These are phyloP conservation scores for Lachnellula willkommii DNA, from an alignment of 2,329 filamentous ascomycete genomes.

Conservation along the genomic window DNA sequence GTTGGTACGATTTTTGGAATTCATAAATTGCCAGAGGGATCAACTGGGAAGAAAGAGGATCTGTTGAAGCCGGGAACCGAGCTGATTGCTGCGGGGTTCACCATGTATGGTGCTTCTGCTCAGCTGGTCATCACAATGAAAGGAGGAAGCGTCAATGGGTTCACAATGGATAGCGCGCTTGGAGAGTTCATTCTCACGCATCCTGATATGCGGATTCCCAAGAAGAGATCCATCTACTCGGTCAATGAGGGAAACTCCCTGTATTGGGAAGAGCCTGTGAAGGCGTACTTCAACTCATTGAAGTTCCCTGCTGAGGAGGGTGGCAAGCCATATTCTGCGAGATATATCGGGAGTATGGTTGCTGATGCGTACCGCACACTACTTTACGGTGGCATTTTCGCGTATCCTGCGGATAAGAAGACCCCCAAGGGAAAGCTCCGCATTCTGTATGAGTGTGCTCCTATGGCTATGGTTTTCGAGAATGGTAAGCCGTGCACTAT, in stretches of 20 bases:
- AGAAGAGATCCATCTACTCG: slow-evolving; percentile 81
- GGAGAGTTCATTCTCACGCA: slow-evolving; percentile 99
- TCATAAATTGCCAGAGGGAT: slow-evolving; percentile 78
- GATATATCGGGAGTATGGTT: slow-evolving; percentile 98
- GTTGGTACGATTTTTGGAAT: slow-evolving; percentile 97
- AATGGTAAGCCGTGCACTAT: slow-evolving; percentile 62
- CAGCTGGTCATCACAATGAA: slow-evolving; percentile 98
- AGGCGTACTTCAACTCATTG: slow-evolving; percentile 81
- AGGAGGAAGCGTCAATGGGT: slow-evolving; percentile 87
- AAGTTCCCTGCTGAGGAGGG: slow-evolving; percentile 67
- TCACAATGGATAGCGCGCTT: slow-evolving; percentile 92
- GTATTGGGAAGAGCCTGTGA: slow-evolving; percentile 89
- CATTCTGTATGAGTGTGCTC: slow-evolving; percentile 96
- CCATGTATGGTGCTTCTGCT: slow-evolving; percentile 97
- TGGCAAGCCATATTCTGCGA: slow-evolving; percentile 86
- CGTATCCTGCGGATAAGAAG: slow-evolving; percentile 97
- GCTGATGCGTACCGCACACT: slow-evolving; percentile 95
- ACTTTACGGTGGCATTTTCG: slow-evolving; percentile 93
- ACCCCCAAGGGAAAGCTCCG: slow-evolving; percentile 96
- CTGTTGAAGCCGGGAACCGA: slow-evolving; percentile 85
- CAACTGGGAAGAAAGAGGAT: slow-evolving; percentile 72
- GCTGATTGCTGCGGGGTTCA: slow-evolving; percentile 93
- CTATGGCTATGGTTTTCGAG: slow-evolving; percentile 98
- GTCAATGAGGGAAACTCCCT: slow-evolving; percentile 98
- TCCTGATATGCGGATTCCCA: slow-evolving; percentile 85